Evolutionary conservation across 2,329 filamentous ascomycete species (phyloP).

Genomic region (Thyridium curvatum): DNA sequence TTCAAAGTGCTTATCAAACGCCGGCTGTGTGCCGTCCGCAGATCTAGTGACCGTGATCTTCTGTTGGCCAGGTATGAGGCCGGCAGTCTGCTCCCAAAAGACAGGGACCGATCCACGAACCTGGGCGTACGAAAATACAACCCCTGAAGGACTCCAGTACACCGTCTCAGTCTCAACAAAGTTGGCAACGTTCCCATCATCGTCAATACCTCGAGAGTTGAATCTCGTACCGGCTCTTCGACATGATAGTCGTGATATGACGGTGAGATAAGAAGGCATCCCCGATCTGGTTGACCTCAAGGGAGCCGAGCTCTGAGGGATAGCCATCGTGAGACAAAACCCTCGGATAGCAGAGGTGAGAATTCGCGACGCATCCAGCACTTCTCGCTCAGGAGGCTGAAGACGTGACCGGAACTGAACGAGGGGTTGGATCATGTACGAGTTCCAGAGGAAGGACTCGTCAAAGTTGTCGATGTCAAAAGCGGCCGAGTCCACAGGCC

Average conservation of each 20-base stretch:
- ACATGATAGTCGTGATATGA: constrained; percentile 89
- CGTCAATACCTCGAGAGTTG: constrained; percentile 95
- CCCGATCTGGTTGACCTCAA: constrained; percentile 60
- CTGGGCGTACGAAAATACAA: constrained; percentile 90
- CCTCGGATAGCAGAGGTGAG: constrained; percentile 91
- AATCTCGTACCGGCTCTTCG: constrained; percentile 88
- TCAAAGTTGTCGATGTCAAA: constrained; percentile 93
- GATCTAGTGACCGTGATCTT: constrained; percentile 90
- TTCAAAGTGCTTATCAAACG: constrained; percentile 93
- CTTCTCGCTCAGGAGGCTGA: constrained; percentile 65
- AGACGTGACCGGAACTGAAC: constrained; percentile 83
- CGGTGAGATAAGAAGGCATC: constrained; percentile 74
- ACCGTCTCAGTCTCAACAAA: constrained; percentile 98
- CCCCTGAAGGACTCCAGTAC: constrained; percentile 72
- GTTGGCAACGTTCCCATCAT: constrained; percentile 95
- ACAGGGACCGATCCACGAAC: constrained; percentile 88
- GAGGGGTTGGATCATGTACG: constrained; percentile 93
- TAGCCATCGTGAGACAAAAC: constrained; percentile 80
- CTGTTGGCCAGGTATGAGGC: constrained; percentile 84
- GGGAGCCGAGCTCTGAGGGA: constrained; percentile 71
- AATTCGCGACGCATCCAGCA: constrained; percentile 80
- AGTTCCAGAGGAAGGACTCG: constrained; percentile 93
- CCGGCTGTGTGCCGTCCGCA: constrained; percentile 82
- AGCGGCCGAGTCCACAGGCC: constrained; percentile 67
- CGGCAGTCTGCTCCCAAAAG: constrained; percentile 93